Evolutionary conservation across 2,329 filamentous ascomycete species (phyloP), one percentile per base, ranked within the genome.

Genomic region (Epichloe amarillans): DNA sequence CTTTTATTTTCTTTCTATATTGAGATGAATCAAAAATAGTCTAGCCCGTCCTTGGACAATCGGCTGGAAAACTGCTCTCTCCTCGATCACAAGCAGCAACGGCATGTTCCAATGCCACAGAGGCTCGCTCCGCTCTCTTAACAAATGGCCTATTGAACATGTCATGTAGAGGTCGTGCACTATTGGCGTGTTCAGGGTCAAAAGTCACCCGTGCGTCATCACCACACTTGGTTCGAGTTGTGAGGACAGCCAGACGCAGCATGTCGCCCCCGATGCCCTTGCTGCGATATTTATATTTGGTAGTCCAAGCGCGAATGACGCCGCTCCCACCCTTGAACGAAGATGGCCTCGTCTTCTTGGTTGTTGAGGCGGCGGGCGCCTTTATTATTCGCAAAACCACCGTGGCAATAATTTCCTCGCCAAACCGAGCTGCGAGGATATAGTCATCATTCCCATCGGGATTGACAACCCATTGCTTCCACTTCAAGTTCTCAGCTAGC

Each of bases 301-400:
- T 86, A 1, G 88, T 90, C 88, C 88, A 95, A 3, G 84, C 88
- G 15, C 85, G 78, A 49, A 95, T 81, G 35, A 85, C 67, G 3
- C 81, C 84, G 52, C 73, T 75, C 45, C 79, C 79, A 26, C 75
- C 75, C 55, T 70, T 71, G 57, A 43, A 23, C n/a, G 41, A 46
- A 23, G 52, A 38, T 4, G 46, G 37, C 8, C 50, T 49, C 15
- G 45, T 46, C 19, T 46, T 50, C 46, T 50, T 49, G 11, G 2
- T 39, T 6, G 51, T 39, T 6, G 51, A 48, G n/a, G 41, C 35
- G 5, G 49, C 37, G 2, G 52, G 33, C 5, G 49, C 26, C 54
- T 79, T 72, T 58, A 86, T 72, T 58, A 86, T 73, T 3, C 79
- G 77, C 51, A 93, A 64, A 1, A 93, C 74, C n/a, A 86, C 63